These are phyloP conservation scores for Smithsoniella earleae DNA, from an alignment of 163 green algal genomes.

Conservation along the genomic window DNA sequence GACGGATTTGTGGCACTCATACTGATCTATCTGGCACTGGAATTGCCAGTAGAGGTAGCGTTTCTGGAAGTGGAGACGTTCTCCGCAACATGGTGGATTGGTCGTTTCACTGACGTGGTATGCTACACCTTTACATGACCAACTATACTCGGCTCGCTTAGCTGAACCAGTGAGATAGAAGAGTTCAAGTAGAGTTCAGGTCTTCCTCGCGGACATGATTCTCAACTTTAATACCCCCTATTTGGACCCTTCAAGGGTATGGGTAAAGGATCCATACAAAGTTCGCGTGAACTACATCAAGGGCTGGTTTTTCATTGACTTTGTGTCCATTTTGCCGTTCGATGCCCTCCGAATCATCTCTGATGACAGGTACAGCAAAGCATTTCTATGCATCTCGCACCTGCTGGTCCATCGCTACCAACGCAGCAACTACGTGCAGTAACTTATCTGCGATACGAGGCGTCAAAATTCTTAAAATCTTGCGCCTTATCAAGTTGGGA, in stretches of 20 bases:
- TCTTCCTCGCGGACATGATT: not conserved
- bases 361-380: too few relatives aligned
- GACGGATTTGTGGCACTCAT: not conserved
- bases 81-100: not conserved
- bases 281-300: not conserved
- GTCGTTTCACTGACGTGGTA: not conserved
- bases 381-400: too few relatives aligned
- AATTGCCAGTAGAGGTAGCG: not conserved
- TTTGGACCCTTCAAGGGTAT: not conserved
- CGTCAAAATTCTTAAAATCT: slow-evolving; percentile 18
- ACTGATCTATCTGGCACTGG: not conserved
- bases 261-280: slow-evolving; percentile 1
- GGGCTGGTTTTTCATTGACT: not conserved
- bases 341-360: too few relatives aligned
- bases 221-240: not conserved
- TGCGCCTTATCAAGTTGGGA: not conserved
- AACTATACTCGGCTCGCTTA: too few relatives aligned
- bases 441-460: not conserved
- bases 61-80: not conserved
- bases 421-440: too few relatives aligned
- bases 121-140: not conserved
- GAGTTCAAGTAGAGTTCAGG: not conserved
- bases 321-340: slow-evolving; percentile 7
- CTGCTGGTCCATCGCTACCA: too few relatives aligned
- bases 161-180: too few relatives aligned